A percentile compares a stretch with the other conserved stretches of the same genome.
phyloP scores from a whole-genome alignment of 805 yeast genomes.

The Lipomyces oligophaga region DNA sequence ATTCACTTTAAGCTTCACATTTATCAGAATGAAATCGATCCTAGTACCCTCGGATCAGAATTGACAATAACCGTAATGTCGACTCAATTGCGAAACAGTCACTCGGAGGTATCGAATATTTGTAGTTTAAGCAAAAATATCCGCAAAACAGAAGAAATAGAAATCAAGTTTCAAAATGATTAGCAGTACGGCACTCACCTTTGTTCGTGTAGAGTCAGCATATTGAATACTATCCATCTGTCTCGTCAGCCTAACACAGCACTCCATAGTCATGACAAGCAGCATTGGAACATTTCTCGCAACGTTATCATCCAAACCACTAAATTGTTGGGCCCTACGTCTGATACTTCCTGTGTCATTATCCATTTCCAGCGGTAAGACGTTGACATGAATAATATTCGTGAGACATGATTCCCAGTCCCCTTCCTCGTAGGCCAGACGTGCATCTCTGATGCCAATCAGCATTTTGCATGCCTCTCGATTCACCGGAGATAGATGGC shows the following conservation, averaged over 20 bases:
- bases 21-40: too few relatives aligned
- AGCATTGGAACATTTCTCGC: slow-evolving; percentile 76
- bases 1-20: too few relatives aligned
- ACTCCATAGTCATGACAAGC: slow-evolving; percentile 75
- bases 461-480: slow-evolving; percentile 64
- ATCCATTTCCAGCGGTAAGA: slow-evolving; percentile 57
- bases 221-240: slow-evolving; percentile 36
- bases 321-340: slow-evolving; percentile 63
- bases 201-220: slow-evolving; percentile 25
- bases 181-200: slow-evolving; percentile 29
- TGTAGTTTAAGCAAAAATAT: too few relatives aligned
- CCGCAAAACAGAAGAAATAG: too few relatives aligned
- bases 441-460: slow-evolving; percentile 62
- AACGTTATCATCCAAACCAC: slow-evolving; percentile 61
- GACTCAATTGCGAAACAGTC: too few relatives aligned
- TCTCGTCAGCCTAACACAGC: slow-evolving; percentile 53
- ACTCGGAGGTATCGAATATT: too few relatives aligned
- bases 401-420: slow-evolving; percentile 59
- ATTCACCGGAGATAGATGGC: slow-evolving; percentile 51
- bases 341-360: slow-evolving; percentile 55
- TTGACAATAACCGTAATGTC: too few relatives aligned
- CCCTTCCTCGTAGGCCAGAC: slow-evolving; percentile 53
- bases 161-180: too few relatives aligned
- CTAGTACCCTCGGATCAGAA: too few relatives aligned
- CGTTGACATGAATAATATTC: slow-evolving; percentile 52